Conservation (phyloP, 2,329 filamentous ascomycete species). For the Pestalotiopsis fici region DNA sequence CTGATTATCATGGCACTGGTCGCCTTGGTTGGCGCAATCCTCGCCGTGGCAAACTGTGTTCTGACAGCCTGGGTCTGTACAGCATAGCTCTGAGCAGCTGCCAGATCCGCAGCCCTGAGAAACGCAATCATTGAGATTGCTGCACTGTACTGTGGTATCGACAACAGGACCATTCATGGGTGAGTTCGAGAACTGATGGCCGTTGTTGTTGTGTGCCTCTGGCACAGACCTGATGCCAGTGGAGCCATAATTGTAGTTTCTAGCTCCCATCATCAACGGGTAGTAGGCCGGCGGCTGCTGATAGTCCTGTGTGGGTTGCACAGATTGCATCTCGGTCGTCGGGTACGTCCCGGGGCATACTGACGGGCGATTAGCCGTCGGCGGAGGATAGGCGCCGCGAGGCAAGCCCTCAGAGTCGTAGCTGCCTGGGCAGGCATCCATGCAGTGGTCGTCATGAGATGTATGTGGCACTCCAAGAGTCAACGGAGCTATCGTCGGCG, state of each 20-base stretch:
- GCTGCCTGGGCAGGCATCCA: slow-evolving; percentile 6
- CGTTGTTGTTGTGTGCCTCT: not conserved
- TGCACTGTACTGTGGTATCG: not conserved
- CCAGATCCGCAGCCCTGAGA: slow-evolving; percentile 17
- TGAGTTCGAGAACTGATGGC: not conserved
- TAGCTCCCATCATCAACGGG: not conserved
- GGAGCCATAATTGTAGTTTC: not conserved
- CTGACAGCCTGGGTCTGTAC: slow-evolving; percentile 11
- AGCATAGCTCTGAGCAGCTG: slow-evolving; percentile 23
- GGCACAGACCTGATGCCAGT: not conserved
- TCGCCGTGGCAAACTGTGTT: slow-evolving; percentile 25
- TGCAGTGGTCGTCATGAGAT: slow-evolving; percentile 8
- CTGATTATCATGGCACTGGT: slow-evolving; percentile 24
- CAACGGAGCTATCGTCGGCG: not conserved
- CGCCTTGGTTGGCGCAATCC: slow-evolving; percentile 24
- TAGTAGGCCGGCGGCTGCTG: not conserved
- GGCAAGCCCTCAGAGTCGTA: slow-evolving; percentile 7
- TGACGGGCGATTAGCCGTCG: too few relatives aligned
- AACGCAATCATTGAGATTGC: not conserved
- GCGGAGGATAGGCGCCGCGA: too few relatives aligned
- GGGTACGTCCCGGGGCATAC: too few relatives aligned
- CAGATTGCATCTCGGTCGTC: too few relatives aligned
- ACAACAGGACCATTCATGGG: not conserved
- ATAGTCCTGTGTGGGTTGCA: not conserved
- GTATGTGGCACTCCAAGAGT: slow-evolving; percentile 4